Percentiles rank a stretch among this genome's conserved stretches.
phyloP scores from a whole-genome alignment of 306 rosid species.

The Aeschynomene evenia region DNA sequence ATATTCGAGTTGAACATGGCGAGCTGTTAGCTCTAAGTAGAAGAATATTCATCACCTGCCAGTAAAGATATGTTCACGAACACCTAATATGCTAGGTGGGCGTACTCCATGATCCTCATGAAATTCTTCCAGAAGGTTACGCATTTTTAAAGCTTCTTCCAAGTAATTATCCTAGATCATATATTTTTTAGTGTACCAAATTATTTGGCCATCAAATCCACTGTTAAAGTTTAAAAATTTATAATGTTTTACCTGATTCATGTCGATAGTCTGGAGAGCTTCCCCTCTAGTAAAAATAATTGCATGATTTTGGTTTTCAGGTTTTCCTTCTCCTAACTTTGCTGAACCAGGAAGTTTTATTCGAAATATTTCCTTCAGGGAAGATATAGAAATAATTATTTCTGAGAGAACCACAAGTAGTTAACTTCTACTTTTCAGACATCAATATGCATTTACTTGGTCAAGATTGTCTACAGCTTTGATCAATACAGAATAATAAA shows the following conservation, averaged over 20 bases:
- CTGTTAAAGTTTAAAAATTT: constrained; percentile 16
- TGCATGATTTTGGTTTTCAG: constrained; percentile 98
- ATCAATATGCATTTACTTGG: constrained; percentile 60
- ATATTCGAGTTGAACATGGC: constrained; percentile 6
- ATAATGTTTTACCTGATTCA: constrained; percentile 75
- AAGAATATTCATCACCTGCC: constrained; percentile 66
- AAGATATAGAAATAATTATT: constrained; percentile 36
- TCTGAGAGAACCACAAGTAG: constrained; percentile 15
- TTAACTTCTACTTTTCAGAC: constrained; percentile 17
- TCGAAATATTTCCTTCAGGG: constrained; percentile 76
- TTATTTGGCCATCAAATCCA: constrained; percentile 30
- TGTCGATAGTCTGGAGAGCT: constrained; percentile 95
- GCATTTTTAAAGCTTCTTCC: constrained; percentile 98
- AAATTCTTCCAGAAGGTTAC: constrained; percentile 96
- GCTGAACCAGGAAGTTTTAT: constrained; percentile 92
- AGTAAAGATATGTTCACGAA: constrained; percentile 94
- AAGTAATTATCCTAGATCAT: constrained; percentile 80
- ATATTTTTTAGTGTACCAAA: constrained; percentile 27
- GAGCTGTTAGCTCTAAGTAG: constrained; percentile 6
- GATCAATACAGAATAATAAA: constrained; percentile 90
- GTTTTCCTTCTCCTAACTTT: constrained; percentile 96
- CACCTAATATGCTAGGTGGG: constrained; percentile 86
- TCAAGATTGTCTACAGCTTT: constrained; percentile 87
- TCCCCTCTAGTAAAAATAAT: constrained; percentile 90
- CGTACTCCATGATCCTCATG: constrained; percentile 91